Conservation (phyloP, 306 rosid species). For the Quercus parvula region DNA sequence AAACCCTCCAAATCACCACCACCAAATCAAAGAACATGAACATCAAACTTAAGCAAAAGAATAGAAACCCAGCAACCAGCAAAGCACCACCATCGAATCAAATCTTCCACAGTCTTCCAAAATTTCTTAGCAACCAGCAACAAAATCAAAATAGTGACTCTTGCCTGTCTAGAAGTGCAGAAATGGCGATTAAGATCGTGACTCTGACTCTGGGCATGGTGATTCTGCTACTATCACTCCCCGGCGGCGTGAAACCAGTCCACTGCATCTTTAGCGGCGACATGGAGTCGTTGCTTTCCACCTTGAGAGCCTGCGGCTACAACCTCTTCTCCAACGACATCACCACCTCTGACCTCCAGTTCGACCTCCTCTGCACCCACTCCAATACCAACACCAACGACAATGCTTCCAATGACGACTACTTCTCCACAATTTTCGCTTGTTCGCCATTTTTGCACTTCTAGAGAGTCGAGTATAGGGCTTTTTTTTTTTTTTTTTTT, state of each 20-base stretch:
- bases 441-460: too few species aligned
- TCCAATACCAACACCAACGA: slow-evolving; percentile 1
- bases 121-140: too few species aligned
- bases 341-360: slow-evolving; percentile 52
- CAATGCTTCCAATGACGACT: background rate
- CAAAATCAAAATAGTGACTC: too few species aligned
- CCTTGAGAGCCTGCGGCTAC: slow-evolving; percentile 47
- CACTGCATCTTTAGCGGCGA: slow-evolving; percentile 30
- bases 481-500: too few species aligned
- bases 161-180: too few species aligned
- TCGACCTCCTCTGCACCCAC: slow-evolving; percentile 24
- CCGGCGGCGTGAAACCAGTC: background rate
- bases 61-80: too few species aligned
- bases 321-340: slow-evolving; percentile 62
- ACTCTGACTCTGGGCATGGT: background rate
- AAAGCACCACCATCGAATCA: too few species aligned
- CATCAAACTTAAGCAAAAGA: too few species aligned
- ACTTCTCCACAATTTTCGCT: slow-evolving; percentile 54
- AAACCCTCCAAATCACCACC: too few species aligned
- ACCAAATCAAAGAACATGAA: too few species aligned
- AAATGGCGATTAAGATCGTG: background rate
- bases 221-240: background rate
- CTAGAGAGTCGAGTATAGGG: too few species aligned
- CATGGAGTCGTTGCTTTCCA: slow-evolving; percentile 40
- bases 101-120: too few species aligned